phyloP scores from a whole-genome alignment of 2,329 filamentous ascomycete genomes.

The Pleurostoma richardsiae region DNA sequence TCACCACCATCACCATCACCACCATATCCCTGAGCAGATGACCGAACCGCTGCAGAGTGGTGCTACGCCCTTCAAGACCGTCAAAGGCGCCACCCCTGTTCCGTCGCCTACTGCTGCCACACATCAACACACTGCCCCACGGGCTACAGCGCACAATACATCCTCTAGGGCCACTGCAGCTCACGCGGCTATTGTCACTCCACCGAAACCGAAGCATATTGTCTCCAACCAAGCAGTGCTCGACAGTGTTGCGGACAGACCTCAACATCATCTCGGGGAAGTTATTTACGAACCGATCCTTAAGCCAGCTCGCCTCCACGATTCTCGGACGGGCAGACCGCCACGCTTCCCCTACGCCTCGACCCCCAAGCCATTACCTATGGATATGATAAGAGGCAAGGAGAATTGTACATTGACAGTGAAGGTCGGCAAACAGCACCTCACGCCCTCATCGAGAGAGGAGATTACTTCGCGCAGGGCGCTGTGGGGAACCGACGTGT shows the following conservation, averaged over 20 bases:
- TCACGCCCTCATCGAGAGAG: constrained; percentile 65
- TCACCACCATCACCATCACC: constrained; percentile 57
- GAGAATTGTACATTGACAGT: constrained; percentile 90
- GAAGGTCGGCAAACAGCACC: constrained; percentile 75
- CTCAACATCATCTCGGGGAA: constrained; percentile 78
- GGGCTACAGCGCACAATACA: constrained; percentile 12
- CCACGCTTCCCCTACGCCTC: constrained; percentile 30
- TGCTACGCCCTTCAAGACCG: constrained; percentile 40
- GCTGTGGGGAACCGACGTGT: constrained; percentile 90
- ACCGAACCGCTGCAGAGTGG: constrained; percentile 35
- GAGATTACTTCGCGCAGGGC: constrained; percentile 78
- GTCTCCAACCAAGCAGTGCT: constrained; percentile 68
- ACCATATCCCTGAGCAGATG: constrained; percentile 43
- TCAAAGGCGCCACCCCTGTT: constrained; percentile 39
- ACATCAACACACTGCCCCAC: constrained; percentile 43
- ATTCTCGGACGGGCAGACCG: constrained; percentile 43
- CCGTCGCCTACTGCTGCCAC: constrained; percentile 36
- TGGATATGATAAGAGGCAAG: constrained; percentile 64
- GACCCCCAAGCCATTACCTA: constrained; percentile 68
- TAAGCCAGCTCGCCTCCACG: constrained; percentile 42
- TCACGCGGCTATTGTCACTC: constrained; percentile 31
- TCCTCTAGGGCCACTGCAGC: constrained; percentile 15
- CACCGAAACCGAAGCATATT: constrained; percentile 59
- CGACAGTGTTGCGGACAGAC: constrained; percentile 63
- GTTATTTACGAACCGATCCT: constrained; percentile 73